Evolutionary conservation across 2,329 filamentous ascomycete genomes (phyloP).

Genomic region (Zarea fungicola): DNA sequence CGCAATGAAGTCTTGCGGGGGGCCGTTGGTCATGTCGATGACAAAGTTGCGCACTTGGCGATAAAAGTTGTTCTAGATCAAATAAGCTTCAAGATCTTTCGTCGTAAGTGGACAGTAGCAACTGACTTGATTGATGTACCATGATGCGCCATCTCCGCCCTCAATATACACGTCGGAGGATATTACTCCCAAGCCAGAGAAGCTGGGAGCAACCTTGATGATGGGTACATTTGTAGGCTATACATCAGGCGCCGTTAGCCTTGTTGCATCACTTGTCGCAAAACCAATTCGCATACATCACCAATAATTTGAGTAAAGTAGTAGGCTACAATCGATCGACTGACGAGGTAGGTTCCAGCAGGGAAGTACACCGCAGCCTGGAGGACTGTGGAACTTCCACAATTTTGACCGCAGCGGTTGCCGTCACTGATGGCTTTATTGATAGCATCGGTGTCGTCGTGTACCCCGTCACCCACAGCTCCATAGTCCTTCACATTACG

Average conservation of each 20-base stretch:
- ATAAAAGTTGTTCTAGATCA: conserved; percentile 54
- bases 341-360: conserved; percentile 52
- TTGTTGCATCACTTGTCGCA: background rate
- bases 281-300: conserved; percentile 14
- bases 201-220: conserved; percentile 47
- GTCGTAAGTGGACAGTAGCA: background rate
- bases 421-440: no score
- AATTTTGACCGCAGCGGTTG: no score
- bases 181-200: conserved; percentile 52
- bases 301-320: conserved; percentile 57
- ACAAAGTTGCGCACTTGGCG: conserved; percentile 61
- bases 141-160: conserved; percentile 15
- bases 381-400: conserved; percentile 21
- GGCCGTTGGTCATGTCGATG: conserved; percentile 44
- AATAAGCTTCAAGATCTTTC: conserved; percentile 21
- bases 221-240: conserved; percentile 47
- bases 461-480: no score
- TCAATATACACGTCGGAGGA: conserved; percentile 35
- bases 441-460: no score
- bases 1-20: conserved; percentile 17
- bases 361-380: conserved; percentile 26
- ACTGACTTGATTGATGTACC: background rate
- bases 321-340: conserved; percentile 52
- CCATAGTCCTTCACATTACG: no score
- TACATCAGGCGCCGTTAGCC: background rate